Conservation (phyloP, 179 eudicot genomes). For the Carnegiea gigantea region DNA sequence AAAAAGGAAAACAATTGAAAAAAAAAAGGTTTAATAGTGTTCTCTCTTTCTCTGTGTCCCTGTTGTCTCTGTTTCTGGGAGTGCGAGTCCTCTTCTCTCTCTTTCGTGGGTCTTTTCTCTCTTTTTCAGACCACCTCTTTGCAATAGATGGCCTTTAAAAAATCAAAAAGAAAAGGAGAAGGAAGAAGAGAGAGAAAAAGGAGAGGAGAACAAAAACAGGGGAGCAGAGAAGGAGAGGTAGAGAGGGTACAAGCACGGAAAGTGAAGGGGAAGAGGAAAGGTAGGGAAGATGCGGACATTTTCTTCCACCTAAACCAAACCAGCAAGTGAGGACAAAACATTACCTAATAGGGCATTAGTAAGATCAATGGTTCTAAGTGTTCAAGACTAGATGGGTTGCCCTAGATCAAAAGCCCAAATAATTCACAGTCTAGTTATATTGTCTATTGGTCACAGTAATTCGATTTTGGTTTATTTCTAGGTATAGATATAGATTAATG, state of each 20-base stretch:
- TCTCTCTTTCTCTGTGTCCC: background rate
- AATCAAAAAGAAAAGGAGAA: background rate
- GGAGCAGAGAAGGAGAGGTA: background rate
- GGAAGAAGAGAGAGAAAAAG: background rate
- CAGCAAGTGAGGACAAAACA: background rate
- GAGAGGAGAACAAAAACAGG: background rate
- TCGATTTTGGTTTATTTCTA: too few species aligned
- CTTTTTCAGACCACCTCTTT: constrained; percentile 16
- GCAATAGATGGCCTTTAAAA: background rate
- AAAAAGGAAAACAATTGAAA: background rate
- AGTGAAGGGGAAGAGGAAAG: background rate
- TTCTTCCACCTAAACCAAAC: background rate
- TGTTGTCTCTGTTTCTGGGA: constrained; percentile 25
- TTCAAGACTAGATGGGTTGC: too few species aligned
- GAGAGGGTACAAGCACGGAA: background rate
- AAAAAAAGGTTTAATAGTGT: background rate
- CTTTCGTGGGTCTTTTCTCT: constrained; percentile 36
- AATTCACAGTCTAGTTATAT: too few species aligned
- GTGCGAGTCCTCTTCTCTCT: constrained; percentile 24
- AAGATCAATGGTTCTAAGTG: too few species aligned
- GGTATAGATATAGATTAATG: too few species aligned
- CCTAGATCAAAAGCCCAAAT: too few species aligned
- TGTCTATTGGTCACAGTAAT: too few species aligned
- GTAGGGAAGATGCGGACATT: background rate
- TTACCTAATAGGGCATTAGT: too few species aligned